Percentiles rank a stretch among this genome's conserved stretches.
These are phyloP conservation scores for Epichloe typhina DNA, from an alignment of 2,329 filamentous ascomycete genomes.

Conservation along the genomic window DNA sequence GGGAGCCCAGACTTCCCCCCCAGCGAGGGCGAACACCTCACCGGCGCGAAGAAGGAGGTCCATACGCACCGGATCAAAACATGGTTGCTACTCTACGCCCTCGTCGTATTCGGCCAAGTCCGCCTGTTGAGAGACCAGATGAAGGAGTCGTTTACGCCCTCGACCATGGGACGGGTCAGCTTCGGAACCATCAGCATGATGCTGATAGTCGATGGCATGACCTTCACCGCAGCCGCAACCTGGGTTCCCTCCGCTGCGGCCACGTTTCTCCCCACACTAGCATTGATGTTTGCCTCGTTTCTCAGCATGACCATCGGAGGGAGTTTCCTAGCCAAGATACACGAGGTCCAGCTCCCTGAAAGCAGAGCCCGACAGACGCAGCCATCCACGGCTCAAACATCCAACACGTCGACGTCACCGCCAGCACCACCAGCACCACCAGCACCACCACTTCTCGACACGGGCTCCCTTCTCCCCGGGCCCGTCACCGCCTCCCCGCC, in stretches of 20 bases:
- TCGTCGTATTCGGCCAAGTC: conserved; percentile 47
- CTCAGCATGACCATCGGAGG: conserved; percentile 44
- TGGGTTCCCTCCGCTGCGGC: conserved; percentile 43
- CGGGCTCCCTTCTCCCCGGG: conserved; percentile 21
- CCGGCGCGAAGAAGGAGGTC: conserved; percentile 48
- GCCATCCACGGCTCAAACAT: conserved; percentile 6
- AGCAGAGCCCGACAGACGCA: conserved; percentile 35
- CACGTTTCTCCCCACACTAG: conserved; percentile 42
- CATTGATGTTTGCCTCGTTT: conserved; percentile 37
- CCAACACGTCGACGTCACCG: neutral
- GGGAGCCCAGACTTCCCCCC: conserved; percentile 43
- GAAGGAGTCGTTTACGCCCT: conserved; percentile 53
- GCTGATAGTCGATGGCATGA: conserved; percentile 48
- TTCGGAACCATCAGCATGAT: conserved; percentile 49
- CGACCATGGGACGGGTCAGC: conserved; percentile 52
- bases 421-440: neutral
- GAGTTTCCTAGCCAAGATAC: conserved; percentile 46
- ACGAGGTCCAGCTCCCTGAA: conserved; percentile 43
- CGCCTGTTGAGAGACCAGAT: conserved; percentile 50
- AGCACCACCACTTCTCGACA: conserved; percentile 10
- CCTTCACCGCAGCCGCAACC: conserved; percentile 41
- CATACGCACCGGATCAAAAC: conserved; percentile 42
- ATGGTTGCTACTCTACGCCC: conserved; percentile 44
- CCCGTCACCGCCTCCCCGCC: conserved; percentile 30
- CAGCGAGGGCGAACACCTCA: conserved; percentile 39